Conservation (phyloP, 2,329 filamentous ascomycete genomes). For the Grosmannia serpens region DNA sequence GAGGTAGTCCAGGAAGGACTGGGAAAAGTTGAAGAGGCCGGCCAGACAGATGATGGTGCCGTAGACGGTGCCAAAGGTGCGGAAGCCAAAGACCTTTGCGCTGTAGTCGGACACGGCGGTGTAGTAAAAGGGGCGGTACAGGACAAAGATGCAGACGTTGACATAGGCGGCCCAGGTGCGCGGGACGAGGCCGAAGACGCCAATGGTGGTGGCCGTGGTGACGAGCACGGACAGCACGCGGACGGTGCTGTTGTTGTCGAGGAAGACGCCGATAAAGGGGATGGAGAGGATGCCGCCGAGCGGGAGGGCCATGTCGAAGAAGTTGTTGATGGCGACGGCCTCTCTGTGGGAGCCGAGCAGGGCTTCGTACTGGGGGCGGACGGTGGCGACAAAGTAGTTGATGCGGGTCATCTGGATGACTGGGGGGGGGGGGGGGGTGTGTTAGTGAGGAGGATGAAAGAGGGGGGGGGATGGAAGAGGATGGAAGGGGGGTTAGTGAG, state of each 20-base stretch:
- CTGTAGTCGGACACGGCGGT: conserved; percentile 81
- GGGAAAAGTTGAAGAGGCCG: conserved; percentile 72
- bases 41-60: conserved; percentile 79
- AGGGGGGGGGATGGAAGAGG: too few species aligned
- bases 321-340: conserved; percentile 63
- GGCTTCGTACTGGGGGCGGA: conserved; percentile 69
- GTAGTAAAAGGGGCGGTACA: conserved; percentile 85
- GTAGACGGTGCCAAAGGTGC: conserved; percentile 89
- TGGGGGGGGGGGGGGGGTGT: conserved; percentile 4
- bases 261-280: conserved; percentile 70
- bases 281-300: conserved; percentile 75
- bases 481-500: too few species aligned
- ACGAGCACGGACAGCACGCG: conserved; percentile 63
- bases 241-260: conserved; percentile 65
- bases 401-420: conserved; percentile 68
- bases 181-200: conserved; percentile 63
- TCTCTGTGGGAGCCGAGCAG: conserved; percentile 51
- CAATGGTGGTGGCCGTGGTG: conserved; percentile 59
- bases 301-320: conserved; percentile 72
- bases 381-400: conserved; percentile 87
- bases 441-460: too few species aligned
- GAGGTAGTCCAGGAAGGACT: conserved; percentile 67
- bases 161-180: conserved; percentile 58
- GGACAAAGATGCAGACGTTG: conserved; percentile 67
- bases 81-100: conserved; percentile 86